Base-by-base conservation (phyloP, 2,329 filamentous ascomycete species). In the Dothistroma septosporum region DNA sequence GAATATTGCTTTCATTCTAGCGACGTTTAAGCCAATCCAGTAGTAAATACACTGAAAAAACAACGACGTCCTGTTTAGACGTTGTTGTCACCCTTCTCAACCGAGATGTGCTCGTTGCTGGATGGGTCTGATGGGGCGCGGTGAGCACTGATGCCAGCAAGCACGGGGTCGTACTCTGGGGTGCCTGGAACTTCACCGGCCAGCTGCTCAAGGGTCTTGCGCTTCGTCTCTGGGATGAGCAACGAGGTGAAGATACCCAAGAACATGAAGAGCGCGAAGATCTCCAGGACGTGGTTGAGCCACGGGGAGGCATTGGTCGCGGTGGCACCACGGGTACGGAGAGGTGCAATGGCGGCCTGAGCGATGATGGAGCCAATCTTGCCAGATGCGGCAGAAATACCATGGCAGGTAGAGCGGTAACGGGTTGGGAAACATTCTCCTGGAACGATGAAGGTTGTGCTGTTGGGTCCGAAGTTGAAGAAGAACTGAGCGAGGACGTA, bases 241-340 rank as follows among this genome's bases (percentile, higher is more conserved):
- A 92, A 77, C 1, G 87, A 86, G 2, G 85, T 85, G 52, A 90
- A 75, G 52, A 84, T 83, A 37, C 90, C 90, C 55, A 83, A 82
- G 6, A 92, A 79, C 90, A 92, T 92, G 79, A 93, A 92, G 10
- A 91, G 79, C 0, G 88, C 88, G 74, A 90, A 92, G 41, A 92
- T 88, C 72, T 91, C 82, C 78, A 93, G 86, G 41, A 92, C 83
- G 59, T 88, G 85, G 73, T 89, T 83, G 57, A 92, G 80, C 83
- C 87, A 89, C 1, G 87, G 88, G 1, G 75, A 79, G 0, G 82
- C 82, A 21, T 78, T 76, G 61, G 82, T 83, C 16, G 78, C 73
- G 8, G 78, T 76, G 0, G 78, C 75, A 28, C 85, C 87, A 33
- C 82, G 81, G 19, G 81, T 82, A 37, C 78, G 76, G 65, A 81